These are phyloP conservation scores for Pseudogymnoascus sp. DNA, from an alignment of 2,329 filamentous ascomycete genomes.

Conservation along the genomic window DNA sequence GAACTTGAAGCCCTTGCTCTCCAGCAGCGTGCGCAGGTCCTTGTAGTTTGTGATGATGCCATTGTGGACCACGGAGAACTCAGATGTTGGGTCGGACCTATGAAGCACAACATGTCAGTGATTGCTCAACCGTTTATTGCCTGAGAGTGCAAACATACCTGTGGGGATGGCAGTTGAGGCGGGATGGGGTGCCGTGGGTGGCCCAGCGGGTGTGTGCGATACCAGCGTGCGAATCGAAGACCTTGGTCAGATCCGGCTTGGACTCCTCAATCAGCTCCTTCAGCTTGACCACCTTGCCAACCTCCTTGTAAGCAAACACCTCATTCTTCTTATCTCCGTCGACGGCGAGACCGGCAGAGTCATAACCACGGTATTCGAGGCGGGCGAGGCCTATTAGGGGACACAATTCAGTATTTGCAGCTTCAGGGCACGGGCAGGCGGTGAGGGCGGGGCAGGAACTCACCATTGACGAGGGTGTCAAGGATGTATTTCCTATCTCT, in stretches of 20 bases:
- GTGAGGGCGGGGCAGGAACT: slow-evolving; percentile 29
- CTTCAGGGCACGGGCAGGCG: slow-evolving; percentile 10
- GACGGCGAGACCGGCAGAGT: slow-evolving; percentile 90
- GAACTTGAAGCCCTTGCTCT: slow-evolving; percentile 93
- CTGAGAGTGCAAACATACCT: slow-evolving; percentile 49
- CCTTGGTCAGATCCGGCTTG: slow-evolving; percentile 78
- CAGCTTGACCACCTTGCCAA: slow-evolving; percentile 96
- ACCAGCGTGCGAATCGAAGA: slow-evolving; percentile 95
- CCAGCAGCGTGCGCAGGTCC: slow-evolving; percentile 88
- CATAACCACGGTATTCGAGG: slow-evolving; percentile 97
- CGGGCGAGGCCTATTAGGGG: slow-evolving; percentile 66
- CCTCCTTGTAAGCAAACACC: slow-evolving; percentile 96
- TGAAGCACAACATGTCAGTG: not conserved
- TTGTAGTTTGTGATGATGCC: slow-evolving; percentile 99
- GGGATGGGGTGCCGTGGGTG: slow-evolving; percentile 90
- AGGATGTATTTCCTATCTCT: slow-evolving; percentile 96
- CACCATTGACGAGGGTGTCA: slow-evolving; percentile 92
- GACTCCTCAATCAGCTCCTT: slow-evolving; percentile 82
- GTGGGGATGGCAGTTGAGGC: slow-evolving; percentile 96
- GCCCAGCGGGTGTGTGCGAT: slow-evolving; percentile 99
- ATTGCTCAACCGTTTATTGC: not conserved
- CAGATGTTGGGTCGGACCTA: slow-evolving; percentile 89
- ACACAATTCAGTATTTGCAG: not conserved
- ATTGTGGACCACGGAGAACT: slow-evolving; percentile 97
- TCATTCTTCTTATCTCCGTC: slow-evolving; percentile 99